Percentiles rank a stretch among this genome's conserved stretches.
These are phyloP conservation scores for Kodamaea neixiangensis DNA, from an alignment of 805 yeast species.

Conservation along the genomic window DNA sequence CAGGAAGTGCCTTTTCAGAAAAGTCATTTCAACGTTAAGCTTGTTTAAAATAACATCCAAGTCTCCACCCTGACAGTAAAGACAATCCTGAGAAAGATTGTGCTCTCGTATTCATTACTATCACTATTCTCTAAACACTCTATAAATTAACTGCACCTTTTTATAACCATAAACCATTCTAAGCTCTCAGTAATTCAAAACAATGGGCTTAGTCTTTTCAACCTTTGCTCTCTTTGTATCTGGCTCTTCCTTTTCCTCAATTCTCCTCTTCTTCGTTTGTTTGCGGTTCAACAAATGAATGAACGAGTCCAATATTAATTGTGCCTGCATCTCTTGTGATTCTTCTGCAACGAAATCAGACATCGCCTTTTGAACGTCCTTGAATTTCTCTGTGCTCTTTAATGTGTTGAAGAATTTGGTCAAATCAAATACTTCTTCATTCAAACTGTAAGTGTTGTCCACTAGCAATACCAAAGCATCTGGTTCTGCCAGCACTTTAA, in stretches of 20 bases:
- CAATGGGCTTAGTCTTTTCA: conserved; percentile 8
- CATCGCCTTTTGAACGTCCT: neutral
- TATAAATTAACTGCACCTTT: neutral
- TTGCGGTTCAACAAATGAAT: conserved; percentile 1
- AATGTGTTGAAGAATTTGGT: neutral
- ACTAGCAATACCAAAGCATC: neutral
- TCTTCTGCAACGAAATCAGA: neutral
- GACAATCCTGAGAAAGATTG: no score
- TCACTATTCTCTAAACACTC: no score
- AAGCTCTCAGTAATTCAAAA: conserved; percentile 8
- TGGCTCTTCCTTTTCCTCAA: conserved; percentile 1
- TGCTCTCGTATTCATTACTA: no score
- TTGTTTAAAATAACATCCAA: no score
- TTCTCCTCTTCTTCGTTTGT: conserved; percentile 8
- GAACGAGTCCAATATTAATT: neutral
- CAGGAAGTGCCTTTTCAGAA: no score
- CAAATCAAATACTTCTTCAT: neutral
- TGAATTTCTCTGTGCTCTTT: neutral
- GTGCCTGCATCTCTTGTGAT: neutral
- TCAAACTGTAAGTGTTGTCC: neutral
- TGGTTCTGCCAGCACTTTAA: neutral
- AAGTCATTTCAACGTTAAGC: no score
- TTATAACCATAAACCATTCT: neutral
- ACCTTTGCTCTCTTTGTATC: conserved; percentile 11
- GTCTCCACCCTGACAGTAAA: no score